Base-by-base conservation (phyloP, 1,139 yeast genomes). In the Blastobotrys indianensis region DNA sequence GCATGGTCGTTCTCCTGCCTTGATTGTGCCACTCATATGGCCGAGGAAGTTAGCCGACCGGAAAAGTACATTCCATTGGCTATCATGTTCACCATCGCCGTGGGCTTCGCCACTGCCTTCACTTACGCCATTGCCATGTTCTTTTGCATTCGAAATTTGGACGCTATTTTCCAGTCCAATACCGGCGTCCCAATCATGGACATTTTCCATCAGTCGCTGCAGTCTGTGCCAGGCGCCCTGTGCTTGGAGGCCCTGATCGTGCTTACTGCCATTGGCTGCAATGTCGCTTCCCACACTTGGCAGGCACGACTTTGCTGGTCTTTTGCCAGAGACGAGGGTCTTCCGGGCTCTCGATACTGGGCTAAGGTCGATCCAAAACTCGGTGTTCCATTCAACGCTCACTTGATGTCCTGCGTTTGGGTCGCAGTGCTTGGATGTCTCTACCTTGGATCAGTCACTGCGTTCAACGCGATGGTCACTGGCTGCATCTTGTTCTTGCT, bases 401-500 rank as follows among this genome's bases (percentile, higher is more conserved):
- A 85, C 39, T 64, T 80, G 44, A 68, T 85, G 11, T 80, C 87
- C 41, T 76, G 77, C 17, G 51, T 77, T 2, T 66, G 85, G 88
- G 2, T 63, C 77, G 33, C 69, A 81, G 43, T 82, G 88, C 31
- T 47, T 36, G 50, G 47, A 12, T 41, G 46, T 12, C 28, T 47
- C 8, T n/a, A 46, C 30, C 66, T 86, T 41, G 68, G 85, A 1
- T 84, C 94, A 0, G 70, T 79, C 3, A 76, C 90, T 7, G 94
- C 94, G 0, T 84, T 85, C 66, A 83, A 82, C 64, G 87, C 95
- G 3, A 85, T 86, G 63, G 76, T 86, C 68, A 94, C 95, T 0
- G 82, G 92, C 9, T 85, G 94, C 8, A 94, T 86, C 1, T 75
- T 85, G 37, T 77, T 90, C 6, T 68, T 85, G 50, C 81, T 88